Conservation (phyloP, 306 rosid species). For the Cotoneaster glaucophyllus region DNA sequence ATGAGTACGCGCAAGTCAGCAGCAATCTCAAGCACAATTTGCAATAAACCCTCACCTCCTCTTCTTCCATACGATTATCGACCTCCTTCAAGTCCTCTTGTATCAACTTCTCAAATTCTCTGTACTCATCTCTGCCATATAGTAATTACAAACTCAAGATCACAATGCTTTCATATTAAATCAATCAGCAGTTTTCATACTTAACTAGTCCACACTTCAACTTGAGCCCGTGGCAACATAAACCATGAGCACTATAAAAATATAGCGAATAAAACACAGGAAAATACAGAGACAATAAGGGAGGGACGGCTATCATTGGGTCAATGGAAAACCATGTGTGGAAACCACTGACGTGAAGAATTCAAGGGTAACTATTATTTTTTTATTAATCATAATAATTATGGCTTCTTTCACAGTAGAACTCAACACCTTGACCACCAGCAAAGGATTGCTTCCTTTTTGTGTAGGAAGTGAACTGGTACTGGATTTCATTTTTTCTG, state of each 20-base stretch:
- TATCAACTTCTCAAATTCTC: slow-evolving; percentile 90
- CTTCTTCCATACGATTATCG: slow-evolving; percentile 88
- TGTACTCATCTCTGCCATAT: slow-evolving; percentile 76
- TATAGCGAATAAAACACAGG: background rate
- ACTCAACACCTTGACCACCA: background rate
- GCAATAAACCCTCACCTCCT: slow-evolving; percentile 51
- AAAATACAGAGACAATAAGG: background rate
- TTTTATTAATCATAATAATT: background rate
- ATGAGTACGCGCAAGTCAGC: background rate
- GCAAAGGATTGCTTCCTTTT: background rate
- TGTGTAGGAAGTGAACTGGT: background rate
- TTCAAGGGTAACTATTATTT: background rate
- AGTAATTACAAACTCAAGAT: slow-evolving; percentile 21
- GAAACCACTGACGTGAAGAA: background rate
- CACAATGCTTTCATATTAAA: slow-evolving; percentile 1
- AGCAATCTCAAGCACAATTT: too few relatives aligned
- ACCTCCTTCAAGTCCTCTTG: slow-evolving; percentile 91
- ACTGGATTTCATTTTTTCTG: background rate
- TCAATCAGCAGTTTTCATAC: background rate
- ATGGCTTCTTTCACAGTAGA: background rate
- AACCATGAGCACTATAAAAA: background rate
- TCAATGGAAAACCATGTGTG: background rate
- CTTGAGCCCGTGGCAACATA: background rate
- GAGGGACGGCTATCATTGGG: background rate
- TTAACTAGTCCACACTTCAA: background rate